A percentile compares a stretch with the other conserved stretches of the same genome.
Conservation (phyloP, 2,329 filamentous ascomycete species). For the Alternaria longipes region DNA sequence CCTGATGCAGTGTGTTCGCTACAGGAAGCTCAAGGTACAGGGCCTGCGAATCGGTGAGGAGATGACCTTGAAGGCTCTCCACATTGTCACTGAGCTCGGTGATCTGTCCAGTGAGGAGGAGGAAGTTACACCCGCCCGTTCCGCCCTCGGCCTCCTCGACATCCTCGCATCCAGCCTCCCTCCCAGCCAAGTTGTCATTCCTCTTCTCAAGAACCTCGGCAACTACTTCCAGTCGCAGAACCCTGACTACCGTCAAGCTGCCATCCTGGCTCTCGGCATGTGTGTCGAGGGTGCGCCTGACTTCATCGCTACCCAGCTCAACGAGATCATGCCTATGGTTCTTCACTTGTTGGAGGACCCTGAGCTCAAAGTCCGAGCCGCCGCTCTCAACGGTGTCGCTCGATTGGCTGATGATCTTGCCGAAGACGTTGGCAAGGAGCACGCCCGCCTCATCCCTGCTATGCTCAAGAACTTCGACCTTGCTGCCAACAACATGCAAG, state of each 20-base stretch:
- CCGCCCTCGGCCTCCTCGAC: slow-evolving; percentile 86
- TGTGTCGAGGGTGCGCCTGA: slow-evolving; percentile 96
- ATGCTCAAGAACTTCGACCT: slow-evolving; percentile 89
- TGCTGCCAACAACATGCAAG: slow-evolving; percentile 72
- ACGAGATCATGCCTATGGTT: slow-evolving; percentile 84
- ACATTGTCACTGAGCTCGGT: slow-evolving; percentile 89
- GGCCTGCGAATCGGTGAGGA: slow-evolving; percentile 85
- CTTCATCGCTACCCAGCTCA: slow-evolving; percentile 93
- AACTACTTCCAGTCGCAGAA: slow-evolving; percentile 79
- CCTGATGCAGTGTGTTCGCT: slow-evolving; percentile 90
- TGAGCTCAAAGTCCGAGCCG: slow-evolving; percentile 85
- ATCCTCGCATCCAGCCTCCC: slow-evolving; percentile 88
- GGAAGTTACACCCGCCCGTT: slow-evolving; percentile 83
- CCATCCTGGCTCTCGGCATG: slow-evolving; percentile 90
- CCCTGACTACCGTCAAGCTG: slow-evolving; percentile 84
- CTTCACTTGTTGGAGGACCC: slow-evolving; percentile 83
- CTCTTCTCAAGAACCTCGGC: slow-evolving; percentile 85
- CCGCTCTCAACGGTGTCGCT: slow-evolving; percentile 86
- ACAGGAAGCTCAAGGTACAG: slow-evolving; percentile 95
- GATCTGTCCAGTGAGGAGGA: slow-evolving; percentile 77
- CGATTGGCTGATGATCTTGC: slow-evolving; percentile 92
- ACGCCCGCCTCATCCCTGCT: slow-evolving; percentile 82
- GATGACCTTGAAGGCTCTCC: slow-evolving; percentile 85
- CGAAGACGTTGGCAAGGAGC: slow-evolving; percentile 86
- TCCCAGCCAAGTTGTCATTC: slow-evolving; percentile 92